Evolutionary conservation across 306 rosid species (phyloP).

Genomic region (Citrullus mucosospermus): DNA sequence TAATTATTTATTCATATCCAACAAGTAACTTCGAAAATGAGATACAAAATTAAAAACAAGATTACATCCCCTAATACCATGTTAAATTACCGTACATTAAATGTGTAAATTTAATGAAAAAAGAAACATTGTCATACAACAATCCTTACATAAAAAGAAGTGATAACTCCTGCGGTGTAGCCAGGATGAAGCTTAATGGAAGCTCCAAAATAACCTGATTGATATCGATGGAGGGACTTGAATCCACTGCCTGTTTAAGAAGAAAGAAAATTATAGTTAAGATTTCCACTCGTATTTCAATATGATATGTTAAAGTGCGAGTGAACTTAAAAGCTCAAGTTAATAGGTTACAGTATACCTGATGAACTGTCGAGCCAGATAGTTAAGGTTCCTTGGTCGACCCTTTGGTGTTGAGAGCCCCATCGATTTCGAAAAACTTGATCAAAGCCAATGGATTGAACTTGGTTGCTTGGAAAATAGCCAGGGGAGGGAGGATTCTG

Average conservation of each 20-base stretch:
- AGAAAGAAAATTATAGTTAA: neutral
- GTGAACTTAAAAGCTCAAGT: neutral
- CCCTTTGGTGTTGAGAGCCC: conserved; percentile 73
- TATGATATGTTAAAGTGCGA: neutral
- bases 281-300: neutral
- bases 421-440: conserved; percentile 55
- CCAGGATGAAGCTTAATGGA: conserved; percentile 78
- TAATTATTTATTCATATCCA: neutral
- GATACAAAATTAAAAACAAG: too few species aligned
- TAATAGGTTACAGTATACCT: conserved; percentile 22
- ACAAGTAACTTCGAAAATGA: neutral
- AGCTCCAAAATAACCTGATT: conserved; percentile 67
- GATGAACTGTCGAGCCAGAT: conserved; percentile 65
- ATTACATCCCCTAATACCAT: neutral
- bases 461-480: conserved; percentile 47
- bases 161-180: conserved; percentile 85
- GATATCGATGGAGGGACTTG: conserved; percentile 50
- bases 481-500: conserved; percentile 77
- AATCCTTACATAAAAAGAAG: conserved; percentile 58
- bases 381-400: conserved; percentile 40
- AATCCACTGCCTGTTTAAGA: conserved; percentile 68
- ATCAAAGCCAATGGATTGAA: conserved; percentile 36
- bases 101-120: neutral
- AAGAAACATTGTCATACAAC: neutral
- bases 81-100: neutral